Base-by-base conservation (phyloP, 2,329 filamentous ascomycete species). In the Zalaria sp. region DNA sequence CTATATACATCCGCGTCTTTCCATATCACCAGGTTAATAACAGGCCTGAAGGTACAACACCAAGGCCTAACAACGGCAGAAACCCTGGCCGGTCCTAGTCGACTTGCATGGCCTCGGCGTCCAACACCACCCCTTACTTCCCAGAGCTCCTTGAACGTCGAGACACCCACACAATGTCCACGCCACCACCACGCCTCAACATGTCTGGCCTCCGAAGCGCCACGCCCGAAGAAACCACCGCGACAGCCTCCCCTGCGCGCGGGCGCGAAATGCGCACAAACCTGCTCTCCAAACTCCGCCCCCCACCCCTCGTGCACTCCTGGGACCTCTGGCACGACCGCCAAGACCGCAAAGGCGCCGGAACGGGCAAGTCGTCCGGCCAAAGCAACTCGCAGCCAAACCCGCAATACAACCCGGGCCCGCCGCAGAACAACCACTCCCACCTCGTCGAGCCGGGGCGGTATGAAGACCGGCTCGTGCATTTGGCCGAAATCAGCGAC, bases 181-280 rank as follows among this genome's bases (percentile, higher is more conserved):
- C 29, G 18, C 7, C 35, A 37, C 45, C 48, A 28, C 47, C 52
- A 6, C 47, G 46, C 7, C 47, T 51, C 2, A 47, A 47, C 26
- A 47, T 52, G 27, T 49, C 47, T 50, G 75, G 73, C 56, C 71
- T 83, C 45, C 77, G 80, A 28, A 66, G 68, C 44, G 69, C 80
- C 45, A 72, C 74, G 43, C 71, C 79, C 57, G 68, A 69, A 58
- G 68, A 71, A 50, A 70, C 74, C 47, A 64, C 72, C 38, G 75
- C 74, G 56, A 78, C 75, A 35, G 68, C 71, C 49, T 83, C 82
- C 6, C 81, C 83, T 26, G 81, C 83, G 42, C 79, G 83, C 54
- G 81, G 83, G 60, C 78, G 81, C 62, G 82, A 82, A 43, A 87
- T 87, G 77, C 78, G 63, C 43, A 57, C 60, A 42, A 57, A 55